phyloP scores from a whole-genome alignment of 768 basidiomycete species.

The Pholiota molesta region DNA sequence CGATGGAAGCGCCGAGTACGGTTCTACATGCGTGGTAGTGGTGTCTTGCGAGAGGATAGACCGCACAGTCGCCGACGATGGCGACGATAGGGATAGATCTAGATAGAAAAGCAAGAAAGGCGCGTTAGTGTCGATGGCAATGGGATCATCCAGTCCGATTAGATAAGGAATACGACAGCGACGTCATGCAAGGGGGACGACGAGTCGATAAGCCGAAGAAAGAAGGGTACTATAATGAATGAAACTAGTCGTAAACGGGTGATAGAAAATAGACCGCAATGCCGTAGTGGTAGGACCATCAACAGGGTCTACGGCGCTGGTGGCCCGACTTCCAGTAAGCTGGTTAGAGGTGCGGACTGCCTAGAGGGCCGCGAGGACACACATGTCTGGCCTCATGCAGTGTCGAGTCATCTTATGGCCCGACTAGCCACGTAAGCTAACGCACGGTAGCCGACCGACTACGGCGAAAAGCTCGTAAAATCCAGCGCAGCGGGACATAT shows the following conservation, averaged over 20 bases:
- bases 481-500: not conserved
- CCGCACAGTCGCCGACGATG: not conserved
- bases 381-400: not conserved
- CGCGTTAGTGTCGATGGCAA: not conserved
- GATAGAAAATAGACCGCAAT: not conserved
- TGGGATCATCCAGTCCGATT: not conserved
- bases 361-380: not conserved
- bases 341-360: not conserved
- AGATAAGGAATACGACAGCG: not conserved
- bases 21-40: not conserved
- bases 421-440: not conserved
- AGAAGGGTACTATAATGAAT: not conserved
- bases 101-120: not conserved
- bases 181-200: not conserved
- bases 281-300: not conserved
- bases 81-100: not conserved
- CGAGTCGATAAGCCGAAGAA: not conserved
- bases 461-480: not conserved
- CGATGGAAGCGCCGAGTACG: not conserved
- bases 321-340: not conserved
- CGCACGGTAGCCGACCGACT: not conserved
- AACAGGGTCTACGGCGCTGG: not conserved
- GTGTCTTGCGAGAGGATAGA: not conserved
- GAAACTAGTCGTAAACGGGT: not conserved
- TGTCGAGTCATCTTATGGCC: not conserved